These are phyloP conservation scores for Epithemia pelagica DNA, from an alignment of 108 stramenopile genomes.

Conservation along the genomic window DNA sequence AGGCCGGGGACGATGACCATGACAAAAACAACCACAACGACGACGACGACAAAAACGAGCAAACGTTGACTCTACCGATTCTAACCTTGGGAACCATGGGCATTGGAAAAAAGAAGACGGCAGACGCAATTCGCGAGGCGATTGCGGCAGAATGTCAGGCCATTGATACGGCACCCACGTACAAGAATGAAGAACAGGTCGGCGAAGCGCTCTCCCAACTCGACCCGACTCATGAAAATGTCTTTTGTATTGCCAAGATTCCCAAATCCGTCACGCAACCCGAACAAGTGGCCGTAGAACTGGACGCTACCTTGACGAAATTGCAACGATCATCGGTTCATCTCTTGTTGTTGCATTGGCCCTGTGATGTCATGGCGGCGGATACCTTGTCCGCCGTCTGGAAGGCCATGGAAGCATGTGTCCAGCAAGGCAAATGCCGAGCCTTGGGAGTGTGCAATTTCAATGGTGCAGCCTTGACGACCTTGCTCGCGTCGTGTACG, in stretches of 20 bases:
- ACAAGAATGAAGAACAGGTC: constrained; percentile 67
- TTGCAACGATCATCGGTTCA: constrained; percentile 39
- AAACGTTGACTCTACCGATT: no score
- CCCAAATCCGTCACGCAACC: constrained; percentile 53
- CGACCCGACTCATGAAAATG: constrained; percentile 10
- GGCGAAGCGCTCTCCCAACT: constrained; percentile 30
- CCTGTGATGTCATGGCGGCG: constrained; percentile 61
- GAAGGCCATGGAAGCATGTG: constrained; percentile 51
- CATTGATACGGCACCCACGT: constrained; percentile 80
- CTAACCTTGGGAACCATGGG: constrained; percentile 64
- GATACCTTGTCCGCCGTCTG: constrained; percentile 12
- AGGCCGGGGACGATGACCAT: no score
- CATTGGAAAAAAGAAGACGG: constrained; percentile 31
- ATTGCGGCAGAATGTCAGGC: constrained; percentile 32
- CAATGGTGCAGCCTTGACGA: constrained; percentile 29
- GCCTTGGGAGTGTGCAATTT: constrained; percentile 66
- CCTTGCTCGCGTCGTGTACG: constrained; percentile 21
- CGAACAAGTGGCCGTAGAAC: constrained; percentile 46
- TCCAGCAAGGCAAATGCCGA: constrained; percentile 20
- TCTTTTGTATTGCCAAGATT: constrained; percentile 57
- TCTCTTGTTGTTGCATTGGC: constrained; percentile 79
- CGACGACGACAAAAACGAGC: no score
- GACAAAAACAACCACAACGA: no score
- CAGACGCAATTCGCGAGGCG: constrained; percentile 29
- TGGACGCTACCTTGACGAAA: constrained; percentile 31